Evolutionary conservation across 2,329 filamentous ascomycete species (phyloP).

Genomic region (Diplodia corticola): DNA sequence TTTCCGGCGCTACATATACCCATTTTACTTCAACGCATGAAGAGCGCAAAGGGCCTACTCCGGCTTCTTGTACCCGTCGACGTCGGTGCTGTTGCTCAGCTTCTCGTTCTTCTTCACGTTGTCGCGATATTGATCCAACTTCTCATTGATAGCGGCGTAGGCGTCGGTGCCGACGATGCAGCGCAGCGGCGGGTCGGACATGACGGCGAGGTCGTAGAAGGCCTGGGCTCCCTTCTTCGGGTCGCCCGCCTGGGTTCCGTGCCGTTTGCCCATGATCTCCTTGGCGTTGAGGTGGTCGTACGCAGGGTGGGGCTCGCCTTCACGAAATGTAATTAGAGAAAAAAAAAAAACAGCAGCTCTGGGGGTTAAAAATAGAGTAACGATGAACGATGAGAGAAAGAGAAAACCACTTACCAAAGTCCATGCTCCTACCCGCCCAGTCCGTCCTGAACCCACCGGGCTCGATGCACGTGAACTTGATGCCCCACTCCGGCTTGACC

Average conservation of each 20-base stretch:
- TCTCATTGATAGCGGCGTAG: constrained; percentile 50
- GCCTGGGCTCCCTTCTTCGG: constrained; percentile 51
- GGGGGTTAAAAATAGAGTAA: too few species aligned
- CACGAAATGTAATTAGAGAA: too few species aligned
- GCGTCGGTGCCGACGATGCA: constrained; percentile 57
- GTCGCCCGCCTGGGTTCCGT: constrained; percentile 52
- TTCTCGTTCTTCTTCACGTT: constrained; percentile 54
- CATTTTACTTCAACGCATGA: too few species aligned
- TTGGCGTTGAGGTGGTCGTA: constrained; percentile 53
- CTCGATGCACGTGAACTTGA: constrained; percentile 49
- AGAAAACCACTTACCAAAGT: constrained; percentile 21
- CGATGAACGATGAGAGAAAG: too few species aligned
- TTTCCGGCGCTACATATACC: too few species aligned
- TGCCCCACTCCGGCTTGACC: constrained; percentile 46
- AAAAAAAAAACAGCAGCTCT: neutral
- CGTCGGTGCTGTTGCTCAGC: constrained; percentile 52
- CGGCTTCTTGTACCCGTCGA: constrained; percentile 40
- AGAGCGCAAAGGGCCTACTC: neutral
- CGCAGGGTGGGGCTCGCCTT: constrained; percentile 33
- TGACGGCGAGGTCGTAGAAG: constrained; percentile 57
- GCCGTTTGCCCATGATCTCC: constrained; percentile 41
- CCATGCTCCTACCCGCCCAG: constrained; percentile 49
- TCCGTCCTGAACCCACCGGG: constrained; percentile 51
- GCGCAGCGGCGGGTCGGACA: constrained; percentile 55
- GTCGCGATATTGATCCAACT: constrained; percentile 52